Evolutionary conservation across 306 rosid genomes (phyloP).

Genomic region (Cucumis hystrix): DNA sequence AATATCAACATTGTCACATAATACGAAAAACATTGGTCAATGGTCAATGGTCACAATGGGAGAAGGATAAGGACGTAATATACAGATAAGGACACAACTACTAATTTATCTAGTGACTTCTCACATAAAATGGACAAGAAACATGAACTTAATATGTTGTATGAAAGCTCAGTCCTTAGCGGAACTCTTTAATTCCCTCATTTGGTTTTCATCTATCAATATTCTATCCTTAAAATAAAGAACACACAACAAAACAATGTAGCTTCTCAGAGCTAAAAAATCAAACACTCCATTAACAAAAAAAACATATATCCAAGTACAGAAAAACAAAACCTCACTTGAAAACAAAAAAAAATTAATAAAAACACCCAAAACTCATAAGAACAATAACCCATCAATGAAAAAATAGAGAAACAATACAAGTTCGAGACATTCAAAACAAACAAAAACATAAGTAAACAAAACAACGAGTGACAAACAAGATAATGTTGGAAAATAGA

Average conservation of each 20-base stretch:
- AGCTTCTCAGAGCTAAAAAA: not conserved
- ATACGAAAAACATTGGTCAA: too few relatives aligned
- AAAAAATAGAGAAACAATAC: not conserved
- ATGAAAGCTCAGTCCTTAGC: not conserved
- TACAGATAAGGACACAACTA: too few relatives aligned
- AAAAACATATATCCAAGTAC: not conserved
- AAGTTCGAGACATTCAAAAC: constrained; percentile 12
- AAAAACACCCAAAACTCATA: not conserved
- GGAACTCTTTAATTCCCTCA: not conserved
- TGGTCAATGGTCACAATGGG: too few relatives aligned
- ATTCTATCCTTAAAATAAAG: not conserved
- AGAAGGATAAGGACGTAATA: too few relatives aligned
- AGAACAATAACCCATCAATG: not conserved
- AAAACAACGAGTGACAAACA: not conserved
- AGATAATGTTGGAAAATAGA: constrained; percentile 21
- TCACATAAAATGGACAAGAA: not conserved
- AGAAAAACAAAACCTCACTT: not conserved
- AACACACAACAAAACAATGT: not conserved
- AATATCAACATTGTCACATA: not conserved
- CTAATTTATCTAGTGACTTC: not conserved
- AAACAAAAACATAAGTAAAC: constrained; percentile 2
- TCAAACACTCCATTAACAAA: not conserved
- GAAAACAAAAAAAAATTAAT: too few relatives aligned
- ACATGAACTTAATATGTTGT: not conserved
- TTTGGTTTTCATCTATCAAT: not conserved